Base-by-base conservation (phyloP, 2,329 filamentous ascomycete genomes). In the Pseudogymnoascus sp. region DNA sequence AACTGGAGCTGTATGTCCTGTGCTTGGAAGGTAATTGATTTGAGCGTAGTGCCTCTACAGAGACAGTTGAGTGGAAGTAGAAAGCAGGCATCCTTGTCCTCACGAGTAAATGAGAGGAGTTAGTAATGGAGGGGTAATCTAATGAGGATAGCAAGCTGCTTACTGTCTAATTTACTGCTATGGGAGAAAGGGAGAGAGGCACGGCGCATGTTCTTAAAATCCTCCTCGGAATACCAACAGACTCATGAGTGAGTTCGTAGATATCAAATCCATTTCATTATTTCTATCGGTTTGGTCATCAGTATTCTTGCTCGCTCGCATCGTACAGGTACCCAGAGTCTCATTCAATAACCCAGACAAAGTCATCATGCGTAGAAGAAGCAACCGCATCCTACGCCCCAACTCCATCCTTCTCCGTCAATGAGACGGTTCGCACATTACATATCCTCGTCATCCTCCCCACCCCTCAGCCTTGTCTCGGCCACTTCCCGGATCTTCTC, bases 401-500 rank as follows among this genome's bases (percentile, higher is more conserved):
- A 56, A 56, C 24, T 28, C 46, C 50, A 33, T 7, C n/a, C 28
- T 12, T 56, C 26, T 7, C 28, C 26, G 10, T 56, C 26, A 2
- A 33, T 14, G 6, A 33, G 4, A 56, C 16, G n/a, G 28, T 8
- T 33, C n/a, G 7, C 28, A n/a, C 10, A 22, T 56, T 56, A 56
- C 50, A 56, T 56, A 33, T 56, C 50, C 50, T 56, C 50, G 7
- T 56, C 50, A 31, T 19, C 28, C 10, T 33, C 50, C 8, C 50
- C 19, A 19, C 19, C 50, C 16, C 50, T 56, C 50, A 56, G 16
- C 80, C 59, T 38, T 22, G 38, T 81, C 79, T 97, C 93, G 0
- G 87, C 92, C 70, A 95, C 70, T 73, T 96, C 90, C 61, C 88
- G 83, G 72, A 99, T 98, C 84, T 98, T 98, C 71, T 93, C 91